phyloP scores from a whole-genome alignment of 352 stramenopile species.

The Phytophthora syringae region DNA sequence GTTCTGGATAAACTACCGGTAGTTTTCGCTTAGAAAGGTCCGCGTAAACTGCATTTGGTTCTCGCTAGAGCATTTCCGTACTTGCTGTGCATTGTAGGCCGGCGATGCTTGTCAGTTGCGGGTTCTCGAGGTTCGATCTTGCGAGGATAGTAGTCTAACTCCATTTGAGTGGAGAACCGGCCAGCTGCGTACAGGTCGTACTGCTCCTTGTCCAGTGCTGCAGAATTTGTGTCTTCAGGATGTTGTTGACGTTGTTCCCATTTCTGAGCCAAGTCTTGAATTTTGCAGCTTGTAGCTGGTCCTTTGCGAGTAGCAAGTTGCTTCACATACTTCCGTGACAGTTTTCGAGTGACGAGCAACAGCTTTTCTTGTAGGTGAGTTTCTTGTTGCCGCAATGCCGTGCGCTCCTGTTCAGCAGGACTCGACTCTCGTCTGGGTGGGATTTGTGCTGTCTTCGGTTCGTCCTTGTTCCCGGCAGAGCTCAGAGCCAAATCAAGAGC shows the following conservation, averaged over 20 bases:
- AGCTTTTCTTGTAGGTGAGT: slow-evolving; percentile 56
- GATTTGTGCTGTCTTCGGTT: neutral
- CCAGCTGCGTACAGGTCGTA: slow-evolving; percentile 64
- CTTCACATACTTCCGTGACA: slow-evolving; percentile 78
- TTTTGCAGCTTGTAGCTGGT: slow-evolving; percentile 39
- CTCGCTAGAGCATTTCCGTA: slow-evolving; percentile 70
- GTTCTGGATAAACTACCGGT: neutral
- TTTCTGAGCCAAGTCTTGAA: slow-evolving; percentile 48
- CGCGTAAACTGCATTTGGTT: slow-evolving; percentile 63
- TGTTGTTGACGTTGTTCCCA: slow-evolving; percentile 43
- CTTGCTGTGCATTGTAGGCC: slow-evolving; percentile 63
- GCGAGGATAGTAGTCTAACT: slow-evolving; percentile 70
- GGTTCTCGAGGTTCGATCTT: slow-evolving; percentile 54
- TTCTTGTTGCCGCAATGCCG: slow-evolving; percentile 38
- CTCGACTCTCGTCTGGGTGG: slow-evolving; percentile 5
- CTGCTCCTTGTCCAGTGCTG: slow-evolving; percentile 37
- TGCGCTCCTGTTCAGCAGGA: slow-evolving; percentile 27
- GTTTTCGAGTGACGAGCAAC: slow-evolving; percentile 65
- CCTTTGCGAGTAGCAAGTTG: slow-evolving; percentile 38
- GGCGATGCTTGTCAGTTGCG: slow-evolving; percentile 53
- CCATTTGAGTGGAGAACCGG: slow-evolving; percentile 60
- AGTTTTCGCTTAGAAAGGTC: slow-evolving; percentile 49
- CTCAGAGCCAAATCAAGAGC: slow-evolving; percentile 18
- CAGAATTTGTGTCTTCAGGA: slow-evolving; percentile 33
- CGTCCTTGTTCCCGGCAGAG: slow-evolving; percentile 3